These are phyloP conservation scores for Craspedostauros australis DNA, from an alignment of 108 stramenopile genomes.

Conservation along the genomic window DNA sequence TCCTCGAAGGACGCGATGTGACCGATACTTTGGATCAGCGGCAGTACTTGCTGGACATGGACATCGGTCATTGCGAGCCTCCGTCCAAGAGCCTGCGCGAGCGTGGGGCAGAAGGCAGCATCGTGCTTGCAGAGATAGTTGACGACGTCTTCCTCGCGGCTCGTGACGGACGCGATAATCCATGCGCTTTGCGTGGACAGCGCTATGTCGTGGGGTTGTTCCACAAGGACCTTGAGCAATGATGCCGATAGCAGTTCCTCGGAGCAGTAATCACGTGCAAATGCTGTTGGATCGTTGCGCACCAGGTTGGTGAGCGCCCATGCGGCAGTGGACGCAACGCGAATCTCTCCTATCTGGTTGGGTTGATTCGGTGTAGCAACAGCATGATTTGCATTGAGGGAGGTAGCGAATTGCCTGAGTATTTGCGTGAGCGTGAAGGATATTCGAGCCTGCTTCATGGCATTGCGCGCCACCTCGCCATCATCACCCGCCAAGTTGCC, in stretches of 20 bases:
- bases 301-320: conserved; percentile 36
- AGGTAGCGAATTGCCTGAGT: too few relatives aligned
- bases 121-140: conserved; percentile 15
- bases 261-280: conserved; percentile 17
- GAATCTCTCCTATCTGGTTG: too few relatives aligned
- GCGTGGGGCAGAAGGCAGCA: conserved; percentile 10
- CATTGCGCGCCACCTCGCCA: too few relatives aligned
- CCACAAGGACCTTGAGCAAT: conserved; percentile 12
- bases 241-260: conserved; percentile 14
- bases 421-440: too few relatives aligned
- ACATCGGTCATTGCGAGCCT: conserved; percentile 5
- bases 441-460: too few relatives aligned
- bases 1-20: conserved; percentile 11
- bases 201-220: conserved; percentile 6
- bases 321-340: conserved; percentile 12
- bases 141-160: conserved; percentile 21
- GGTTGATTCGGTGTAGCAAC: too few relatives aligned
- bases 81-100: too few relatives aligned
- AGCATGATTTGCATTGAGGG: too few relatives aligned
- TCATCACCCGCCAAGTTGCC: conserved; percentile 28
- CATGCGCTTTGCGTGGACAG: conserved; percentile 25
- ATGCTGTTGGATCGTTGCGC: conserved; percentile 22
- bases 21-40: conserved; percentile 21
- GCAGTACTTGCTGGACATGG: conserved; percentile 13
- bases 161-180: conserved; percentile 25